These are phyloP conservation scores for Xylariaceae sp. DNA, from an alignment of 2,329 filamentous ascomycete genomes.

Conservation along the genomic window DNA sequence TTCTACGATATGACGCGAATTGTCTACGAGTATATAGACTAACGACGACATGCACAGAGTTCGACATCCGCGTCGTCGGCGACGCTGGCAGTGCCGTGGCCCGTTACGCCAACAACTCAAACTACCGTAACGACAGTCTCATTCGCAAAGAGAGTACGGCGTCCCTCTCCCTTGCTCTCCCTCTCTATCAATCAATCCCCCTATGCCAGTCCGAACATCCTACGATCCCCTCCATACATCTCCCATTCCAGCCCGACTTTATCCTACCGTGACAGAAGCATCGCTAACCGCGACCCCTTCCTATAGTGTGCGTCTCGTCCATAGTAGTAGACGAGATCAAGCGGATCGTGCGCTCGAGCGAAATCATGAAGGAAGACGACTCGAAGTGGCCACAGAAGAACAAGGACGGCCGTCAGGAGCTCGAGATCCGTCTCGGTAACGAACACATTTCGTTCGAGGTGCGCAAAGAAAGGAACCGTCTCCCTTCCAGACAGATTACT, in stretches of 20 bases:
- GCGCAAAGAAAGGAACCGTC: constrained; percentile 25
- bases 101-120: constrained; percentile 98
- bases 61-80: constrained; percentile 88
- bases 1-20: no score
- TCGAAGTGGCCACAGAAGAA: constrained; percentile 99
- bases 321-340: constrained; percentile 90
- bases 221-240: neutral
- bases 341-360: constrained; percentile 92
- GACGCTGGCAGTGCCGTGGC: constrained; percentile 91
- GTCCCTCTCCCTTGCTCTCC: constrained; percentile 2
- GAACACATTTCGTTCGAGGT: constrained; percentile 99
- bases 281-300: constrained; percentile 1
- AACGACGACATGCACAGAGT: constrained; percentile 56
- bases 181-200: no score
- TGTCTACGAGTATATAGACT: neutral
- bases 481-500: constrained; percentile 1
- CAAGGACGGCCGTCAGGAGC: constrained; percentile 93
- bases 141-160: constrained; percentile 97
- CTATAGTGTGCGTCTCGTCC: constrained; percentile 87
- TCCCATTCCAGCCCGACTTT: neutral
- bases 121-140: constrained; percentile 96
- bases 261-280: neutral
- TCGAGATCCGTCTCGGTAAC: constrained; percentile 88
- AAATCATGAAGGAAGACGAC: constrained; percentile 98
- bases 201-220: no score